A percentile compares a stretch with the other conserved stretches of the same genome.
Conservation (phyloP, 2,329 filamentous ascomycete species). For the Clarireedia sp. region DNA sequence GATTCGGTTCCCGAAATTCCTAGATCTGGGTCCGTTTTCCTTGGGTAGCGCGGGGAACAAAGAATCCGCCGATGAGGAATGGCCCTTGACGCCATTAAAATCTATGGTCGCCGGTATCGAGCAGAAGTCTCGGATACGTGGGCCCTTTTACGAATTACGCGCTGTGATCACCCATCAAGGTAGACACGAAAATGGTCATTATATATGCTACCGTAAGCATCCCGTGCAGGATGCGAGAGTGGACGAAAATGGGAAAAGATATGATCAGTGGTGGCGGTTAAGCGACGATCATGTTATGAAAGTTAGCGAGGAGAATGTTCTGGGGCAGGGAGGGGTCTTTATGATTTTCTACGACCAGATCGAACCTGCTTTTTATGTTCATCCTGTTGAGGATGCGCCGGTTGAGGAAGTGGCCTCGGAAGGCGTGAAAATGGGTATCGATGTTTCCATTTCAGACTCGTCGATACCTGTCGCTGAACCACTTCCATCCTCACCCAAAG, state of each 20-base stretch:
- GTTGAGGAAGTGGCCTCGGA: conserved; percentile 10
- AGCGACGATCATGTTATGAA: conserved; percentile 80
- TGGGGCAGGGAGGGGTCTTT: conserved; percentile 73
- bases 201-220: conserved; percentile 80
- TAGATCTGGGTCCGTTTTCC: conserved; percentile 82
- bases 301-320: conserved; percentile 64
- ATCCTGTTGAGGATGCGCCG: neutral
- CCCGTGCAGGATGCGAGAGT: conserved; percentile 28
- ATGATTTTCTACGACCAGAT: conserved; percentile 94
- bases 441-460: conserved; percentile 6
- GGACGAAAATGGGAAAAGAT: conserved; percentile 23
- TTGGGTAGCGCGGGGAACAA: conserved; percentile 48
- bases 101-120: conserved; percentile 64
- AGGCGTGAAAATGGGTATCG: conserved; percentile 5
- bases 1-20: conserved; percentile 64
- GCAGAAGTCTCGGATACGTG: conserved; percentile 42
- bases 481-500: too few species aligned
- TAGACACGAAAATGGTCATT: conserved; percentile 90
- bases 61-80: conserved; percentile 48
- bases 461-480: too few species aligned
- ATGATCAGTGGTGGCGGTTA: conserved; percentile 71
- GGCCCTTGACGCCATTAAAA: conserved; percentile 58
- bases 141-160: conserved; percentile 65
- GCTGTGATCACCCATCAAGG: conserved; percentile 86
- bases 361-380: conserved; percentile 33